phyloP scores from a whole-genome alignment of 2,329 filamentous ascomycete species.

The Fusarium liriodendri region DNA sequence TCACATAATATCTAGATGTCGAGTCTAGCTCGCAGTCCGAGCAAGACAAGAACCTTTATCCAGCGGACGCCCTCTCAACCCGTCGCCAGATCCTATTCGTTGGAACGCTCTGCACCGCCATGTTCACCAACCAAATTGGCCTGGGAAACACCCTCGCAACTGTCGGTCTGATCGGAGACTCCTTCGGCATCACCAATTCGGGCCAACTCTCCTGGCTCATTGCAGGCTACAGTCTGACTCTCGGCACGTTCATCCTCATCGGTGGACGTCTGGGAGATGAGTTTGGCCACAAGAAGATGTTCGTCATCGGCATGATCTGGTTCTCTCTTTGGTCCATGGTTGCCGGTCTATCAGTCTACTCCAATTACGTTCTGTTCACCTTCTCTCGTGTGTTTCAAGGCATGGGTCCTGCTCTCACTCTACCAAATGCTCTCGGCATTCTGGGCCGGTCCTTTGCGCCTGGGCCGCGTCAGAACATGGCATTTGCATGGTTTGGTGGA shows the following conservation, averaged over 20 bases:
- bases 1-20: not conserved
- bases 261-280: slow-evolving; percentile 64
- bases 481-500: slow-evolving; percentile 50
- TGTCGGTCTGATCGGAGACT: not conserved
- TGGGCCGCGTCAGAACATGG: slow-evolving; percentile 48
- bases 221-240: not conserved
- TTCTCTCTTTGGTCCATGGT: slow-evolving; percentile 60
- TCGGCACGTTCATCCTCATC: slow-evolving; percentile 60
- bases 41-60: not conserved
- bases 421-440: slow-evolving; percentile 69
- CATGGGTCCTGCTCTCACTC: slow-evolving; percentile 64
- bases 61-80: not conserved
- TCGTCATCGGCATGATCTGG: slow-evolving; percentile 64
- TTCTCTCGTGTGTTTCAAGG: slow-evolving; percentile 63
- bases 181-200: slow-evolving; percentile 4
- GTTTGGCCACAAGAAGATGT: slow-evolving; percentile 63
- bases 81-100: slow-evolving; percentile 15
- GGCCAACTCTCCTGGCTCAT: slow-evolving; percentile 16
- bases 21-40: not conserved
- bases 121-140: slow-evolving; percentile 11
- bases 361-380: slow-evolving; percentile 56
- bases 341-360: slow-evolving; percentile 50
- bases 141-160: slow-evolving; percentile 7
- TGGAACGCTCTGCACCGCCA: slow-evolving; percentile 17
- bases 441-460: slow-evolving; percentile 62